Percentiles rank a stretch among this genome's conserved stretches.
Conservation (phyloP, 1,139 yeast species). For the Nakaseomyces bracarensis region DNA sequence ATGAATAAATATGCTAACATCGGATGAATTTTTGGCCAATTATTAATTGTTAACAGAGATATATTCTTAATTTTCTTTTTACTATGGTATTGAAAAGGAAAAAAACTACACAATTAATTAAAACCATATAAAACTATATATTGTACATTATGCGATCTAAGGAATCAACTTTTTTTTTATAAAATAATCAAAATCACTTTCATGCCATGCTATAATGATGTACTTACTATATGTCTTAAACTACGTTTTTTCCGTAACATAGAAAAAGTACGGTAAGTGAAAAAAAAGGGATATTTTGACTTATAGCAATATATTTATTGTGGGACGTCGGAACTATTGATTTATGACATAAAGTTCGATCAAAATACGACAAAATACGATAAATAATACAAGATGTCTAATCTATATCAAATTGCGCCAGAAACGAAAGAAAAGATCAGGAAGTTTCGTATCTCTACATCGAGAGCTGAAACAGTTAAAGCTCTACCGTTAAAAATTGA, state of each 20-base stretch:
- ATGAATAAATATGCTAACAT: neutral
- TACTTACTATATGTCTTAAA: too few relatives aligned
- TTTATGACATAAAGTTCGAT: too few relatives aligned
- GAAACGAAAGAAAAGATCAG: slow-evolving; percentile 54
- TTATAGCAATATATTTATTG: too few relatives aligned
- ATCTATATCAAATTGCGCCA: slow-evolving; percentile 54
- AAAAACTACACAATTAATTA: neutral
- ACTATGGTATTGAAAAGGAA: too few relatives aligned
- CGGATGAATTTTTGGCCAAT: neutral
- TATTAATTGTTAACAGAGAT: neutral
- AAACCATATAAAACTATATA: neutral
- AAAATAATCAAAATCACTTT: too few relatives aligned
- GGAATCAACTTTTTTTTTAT: neutral
- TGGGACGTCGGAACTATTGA: too few relatives aligned
- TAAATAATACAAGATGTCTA: slow-evolving; percentile 23
- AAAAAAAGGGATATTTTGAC: too few relatives aligned
- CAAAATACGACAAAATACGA: too few relatives aligned
- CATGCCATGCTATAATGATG: too few relatives aligned
- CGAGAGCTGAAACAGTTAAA: slow-evolving; percentile 55
- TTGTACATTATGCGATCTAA: neutral
- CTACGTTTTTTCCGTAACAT: too few relatives aligned
- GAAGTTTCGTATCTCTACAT: slow-evolving; percentile 64
- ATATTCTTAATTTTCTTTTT: neutral
- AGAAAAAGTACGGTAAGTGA: too few relatives aligned
- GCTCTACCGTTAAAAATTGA: slow-evolving; percentile 42